These are phyloP conservation scores for Excoecaria agallocha DNA, from an alignment of 345 rosid species.

Conservation along the genomic window DNA sequence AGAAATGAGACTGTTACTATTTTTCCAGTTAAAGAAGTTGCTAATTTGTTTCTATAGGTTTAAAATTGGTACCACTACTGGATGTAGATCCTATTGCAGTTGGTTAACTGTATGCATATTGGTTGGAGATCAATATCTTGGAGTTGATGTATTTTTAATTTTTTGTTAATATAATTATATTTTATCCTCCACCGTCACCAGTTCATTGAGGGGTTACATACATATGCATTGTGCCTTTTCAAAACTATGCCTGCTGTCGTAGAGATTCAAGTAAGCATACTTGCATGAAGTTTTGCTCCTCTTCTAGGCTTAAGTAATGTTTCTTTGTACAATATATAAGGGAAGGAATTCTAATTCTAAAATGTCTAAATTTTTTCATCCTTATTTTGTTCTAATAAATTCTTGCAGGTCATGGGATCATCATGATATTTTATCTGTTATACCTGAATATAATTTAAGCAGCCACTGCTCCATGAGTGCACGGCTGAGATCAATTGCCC, in stretches of 20 bases:
- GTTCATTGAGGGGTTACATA: neutral
- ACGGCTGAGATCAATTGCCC: constrained; percentile 69
- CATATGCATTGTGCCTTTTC: neutral
- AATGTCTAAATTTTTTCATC: neutral
- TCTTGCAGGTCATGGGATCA: constrained; percentile 95
- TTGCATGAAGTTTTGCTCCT: neutral
- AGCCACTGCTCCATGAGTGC: constrained; percentile 84
- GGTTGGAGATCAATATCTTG: neutral
- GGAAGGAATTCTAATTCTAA: neutral
- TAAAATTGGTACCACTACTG: neutral
- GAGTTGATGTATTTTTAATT: no score
- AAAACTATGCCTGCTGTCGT: neutral
- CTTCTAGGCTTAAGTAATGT: neutral
- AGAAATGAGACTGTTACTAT: neutral
- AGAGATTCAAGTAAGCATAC: neutral
- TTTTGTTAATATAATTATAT: no score
- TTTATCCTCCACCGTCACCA: no score
- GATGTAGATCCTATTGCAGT: neutral
- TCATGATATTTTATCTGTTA: constrained; percentile 74
- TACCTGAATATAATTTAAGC: constrained; percentile 77
- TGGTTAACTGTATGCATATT: neutral
- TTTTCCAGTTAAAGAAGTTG: neutral
- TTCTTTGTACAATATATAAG: neutral
- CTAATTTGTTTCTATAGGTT: neutral
- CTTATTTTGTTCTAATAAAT: neutral